Evolutionary conservation across 23 red algal genomes (phyloP), one percentile per base, ranked within the genome.

Genomic region (Gracilaria domingensis): DNA sequence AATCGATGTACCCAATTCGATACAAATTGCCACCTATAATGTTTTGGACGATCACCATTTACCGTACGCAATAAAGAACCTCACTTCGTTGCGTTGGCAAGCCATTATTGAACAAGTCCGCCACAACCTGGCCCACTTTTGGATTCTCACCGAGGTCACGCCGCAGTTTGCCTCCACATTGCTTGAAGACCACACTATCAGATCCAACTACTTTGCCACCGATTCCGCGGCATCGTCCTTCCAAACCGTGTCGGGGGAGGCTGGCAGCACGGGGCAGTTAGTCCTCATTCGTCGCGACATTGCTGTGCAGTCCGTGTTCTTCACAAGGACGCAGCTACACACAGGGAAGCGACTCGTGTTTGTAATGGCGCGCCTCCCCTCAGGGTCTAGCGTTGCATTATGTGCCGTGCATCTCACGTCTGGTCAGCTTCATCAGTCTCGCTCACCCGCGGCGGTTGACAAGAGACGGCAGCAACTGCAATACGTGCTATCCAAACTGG

Each of bases 351-450:
- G 69, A 24, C 28, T 74, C 23, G 69, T 74, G 35, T 74, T 74
- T 45, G 36, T 74, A 25, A 8, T 38, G 34, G 39, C 69, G 12
- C 34, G 18, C 69, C 8, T 74, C 14, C 7, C 69, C 4, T 74
- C 69, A 38, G 69, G 69, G 1, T 1, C 45, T 2, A 74, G 69
- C 14, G 35, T 24, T 6, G 69, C 39, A 1, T 1, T 74, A 24
- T 40, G 36, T 74, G 69, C 69, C 3, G 17, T 74, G 12, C 69
- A 74, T 74, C 69, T 74, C 24, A 74, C 69, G 4, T 74, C 69
- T 74, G 69, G 69, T 21, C 69, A 74, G 69, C 69, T 74, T 23
- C 36, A 74, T 74, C 69, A 45, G 8, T 38, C 69, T 12, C 34
- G 69, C 39, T 74, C 69, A n/a, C 18, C 36, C 2, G 36, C 36